Conservation (phyloP, 2,329 filamentous ascomycete genomes). For the Cladosporium phlei region DNA sequence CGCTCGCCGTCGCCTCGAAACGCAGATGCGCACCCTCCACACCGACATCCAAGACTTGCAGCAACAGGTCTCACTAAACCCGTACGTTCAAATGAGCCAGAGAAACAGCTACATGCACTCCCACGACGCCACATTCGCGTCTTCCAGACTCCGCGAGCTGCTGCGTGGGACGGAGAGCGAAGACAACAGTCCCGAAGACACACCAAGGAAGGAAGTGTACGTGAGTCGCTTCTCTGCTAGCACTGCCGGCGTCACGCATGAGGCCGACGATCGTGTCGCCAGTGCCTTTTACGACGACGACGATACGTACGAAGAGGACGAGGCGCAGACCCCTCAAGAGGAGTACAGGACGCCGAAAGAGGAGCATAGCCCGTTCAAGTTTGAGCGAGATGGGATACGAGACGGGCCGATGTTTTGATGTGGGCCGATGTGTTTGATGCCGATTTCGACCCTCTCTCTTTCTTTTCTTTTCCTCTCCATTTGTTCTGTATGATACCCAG, state of each 20-base stretch:
- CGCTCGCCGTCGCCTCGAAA: slow-evolving; percentile 32
- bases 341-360: slow-evolving; percentile 28
- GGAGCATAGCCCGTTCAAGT: slow-evolving; percentile 21
- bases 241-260: slow-evolving; percentile 16
- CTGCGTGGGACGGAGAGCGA: slow-evolving; percentile 24
- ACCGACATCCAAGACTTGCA: slow-evolving; percentile 30
- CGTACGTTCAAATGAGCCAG: slow-evolving; percentile 20
- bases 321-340: slow-evolving; percentile 24
- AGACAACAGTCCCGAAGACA: slow-evolving; percentile 14
- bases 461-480: background rate
- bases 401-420: slow-evolving; percentile 24
- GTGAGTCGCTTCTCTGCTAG: slow-evolving; percentile 10
- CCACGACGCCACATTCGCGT: slow-evolving; percentile 3
- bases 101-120: slow-evolving; percentile 25
- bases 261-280: slow-evolving; percentile 22
- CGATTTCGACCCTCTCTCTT: background rate
- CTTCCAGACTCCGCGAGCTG: slow-evolving; percentile 22
- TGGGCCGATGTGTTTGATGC: slow-evolving; percentile 1
- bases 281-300: slow-evolving; percentile 5
- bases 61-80: slow-evolving; percentile 24
- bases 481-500: slow-evolving; percentile 17
- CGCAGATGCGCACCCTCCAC: slow-evolving; percentile 26
- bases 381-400: slow-evolving; percentile 13
- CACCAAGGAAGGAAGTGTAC: slow-evolving; percentile 3
- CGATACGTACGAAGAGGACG: slow-evolving; percentile 18